Conservation (phyloP, 164 flowering plant genomes). For the Saururus chinensis region DNA sequence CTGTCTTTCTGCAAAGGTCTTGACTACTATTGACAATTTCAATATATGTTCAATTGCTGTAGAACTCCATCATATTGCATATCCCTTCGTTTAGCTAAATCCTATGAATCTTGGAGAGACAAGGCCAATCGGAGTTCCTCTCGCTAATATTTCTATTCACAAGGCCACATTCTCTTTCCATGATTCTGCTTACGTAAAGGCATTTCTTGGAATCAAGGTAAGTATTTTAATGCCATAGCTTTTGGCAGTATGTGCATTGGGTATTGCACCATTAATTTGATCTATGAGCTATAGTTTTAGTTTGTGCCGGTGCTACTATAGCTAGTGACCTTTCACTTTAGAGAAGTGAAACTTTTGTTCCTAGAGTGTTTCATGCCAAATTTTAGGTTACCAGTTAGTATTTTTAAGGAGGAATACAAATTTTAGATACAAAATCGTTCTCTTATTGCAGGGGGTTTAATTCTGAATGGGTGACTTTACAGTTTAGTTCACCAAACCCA, state of each 20-base stretch:
- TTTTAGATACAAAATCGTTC: not conserved
- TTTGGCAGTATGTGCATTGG: not conserved
- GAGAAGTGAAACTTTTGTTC: not conserved
- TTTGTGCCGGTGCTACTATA: too few species aligned
- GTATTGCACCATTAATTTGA: not conserved
- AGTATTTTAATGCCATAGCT: not conserved
- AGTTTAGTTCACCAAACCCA: slow-evolving; percentile 39
- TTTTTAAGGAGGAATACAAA: not conserved
- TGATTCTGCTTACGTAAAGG: slow-evolving; percentile 47
- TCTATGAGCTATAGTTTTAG: not conserved
- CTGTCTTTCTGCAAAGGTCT: too few species aligned
- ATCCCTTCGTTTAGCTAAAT: too few species aligned
- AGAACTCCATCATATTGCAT: too few species aligned
- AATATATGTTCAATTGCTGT: too few species aligned
- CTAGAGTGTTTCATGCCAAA: not conserved
- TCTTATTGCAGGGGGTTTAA: slow-evolving; percentile 38
- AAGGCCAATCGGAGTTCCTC: slow-evolving; percentile 42
- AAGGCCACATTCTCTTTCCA: slow-evolving; percentile 31
- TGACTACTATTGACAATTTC: too few species aligned
- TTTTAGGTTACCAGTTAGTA: not conserved
- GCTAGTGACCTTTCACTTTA: not conserved
- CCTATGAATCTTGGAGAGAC: slow-evolving; percentile 18
- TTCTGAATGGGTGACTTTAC: slow-evolving; percentile 52
- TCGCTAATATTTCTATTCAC: slow-evolving; percentile 56
- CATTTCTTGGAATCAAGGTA: slow-evolving; percentile 65